A percentile compares a stretch with the other conserved stretches of the same genome.
phyloP scores from a whole-genome alignment of 1,284 basidiomycete genomes.

The Apiotrichum montevideense region DNA sequence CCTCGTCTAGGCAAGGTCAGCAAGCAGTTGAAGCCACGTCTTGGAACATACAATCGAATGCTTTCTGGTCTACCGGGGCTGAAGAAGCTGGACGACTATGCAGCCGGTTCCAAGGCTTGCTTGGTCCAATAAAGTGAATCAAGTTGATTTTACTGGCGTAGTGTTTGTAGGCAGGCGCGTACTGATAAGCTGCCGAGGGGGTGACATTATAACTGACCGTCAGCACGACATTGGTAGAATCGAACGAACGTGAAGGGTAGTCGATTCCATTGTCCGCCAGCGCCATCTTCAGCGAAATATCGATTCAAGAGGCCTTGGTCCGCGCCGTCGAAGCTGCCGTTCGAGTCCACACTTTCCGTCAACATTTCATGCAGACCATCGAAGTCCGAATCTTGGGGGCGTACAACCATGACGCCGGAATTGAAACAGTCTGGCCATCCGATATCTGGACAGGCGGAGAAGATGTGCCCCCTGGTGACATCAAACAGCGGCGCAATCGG shows the following conservation, averaged over 20 bases:
- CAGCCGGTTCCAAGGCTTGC: conserved; percentile 85
- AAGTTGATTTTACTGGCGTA: conserved; percentile 81
- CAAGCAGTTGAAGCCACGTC: neutral
- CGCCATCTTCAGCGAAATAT: conserved; percentile 58
- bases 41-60: conserved; percentile 40
- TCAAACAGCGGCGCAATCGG: conserved; percentile 84
- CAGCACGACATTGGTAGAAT: neutral
- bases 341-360: conserved; percentile 25
- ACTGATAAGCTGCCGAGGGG: conserved; percentile 95
- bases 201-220: conserved; percentile 76
- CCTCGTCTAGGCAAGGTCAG: conserved; percentile 32
- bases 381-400: conserved; percentile 78
- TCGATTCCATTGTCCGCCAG: conserved; percentile 77
- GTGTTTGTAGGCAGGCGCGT: conserved; percentile 89
- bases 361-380: conserved; percentile 55
- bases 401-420: conserved; percentile 83
- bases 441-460: conserved; percentile 85
- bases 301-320: conserved; percentile 95
- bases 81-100: conserved; percentile 57
- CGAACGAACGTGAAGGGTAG: conserved; percentile 69
- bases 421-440: conserved; percentile 99
- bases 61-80: conserved; percentile 25
- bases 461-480: conserved; percentile 45
- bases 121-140: conserved; percentile 88
- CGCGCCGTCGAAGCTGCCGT: conserved; percentile 92